Conservation (phyloP, 2,329 filamentous ascomycete genomes). For the Pseudofabraea citricarpa region DNA sequence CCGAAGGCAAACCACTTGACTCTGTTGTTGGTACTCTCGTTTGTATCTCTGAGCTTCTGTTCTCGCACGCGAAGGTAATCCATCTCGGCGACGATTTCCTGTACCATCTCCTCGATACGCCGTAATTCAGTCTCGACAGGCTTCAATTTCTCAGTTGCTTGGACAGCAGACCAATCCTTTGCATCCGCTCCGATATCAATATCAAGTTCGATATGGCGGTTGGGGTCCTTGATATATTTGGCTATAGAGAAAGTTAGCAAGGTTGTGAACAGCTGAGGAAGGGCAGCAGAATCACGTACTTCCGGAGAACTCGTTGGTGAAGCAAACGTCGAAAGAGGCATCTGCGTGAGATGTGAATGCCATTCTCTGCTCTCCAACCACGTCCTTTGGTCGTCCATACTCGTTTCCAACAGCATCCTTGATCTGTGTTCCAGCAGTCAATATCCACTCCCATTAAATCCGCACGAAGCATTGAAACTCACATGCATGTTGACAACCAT, state of each 20-base stretch:
- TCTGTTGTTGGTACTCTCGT: constrained; percentile 97
- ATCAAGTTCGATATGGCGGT: constrained; percentile 55
- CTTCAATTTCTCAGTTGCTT: constrained; percentile 95
- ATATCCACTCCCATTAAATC: constrained; percentile 3
- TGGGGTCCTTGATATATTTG: constrained; percentile 29
- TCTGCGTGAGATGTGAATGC: constrained; percentile 92
- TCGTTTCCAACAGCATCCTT: constrained; percentile 94
- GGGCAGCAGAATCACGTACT: constrained; percentile 46
- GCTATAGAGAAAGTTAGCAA: constrained; percentile 10
- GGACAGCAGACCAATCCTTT: constrained; percentile 96
- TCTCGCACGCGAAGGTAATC: constrained; percentile 87
- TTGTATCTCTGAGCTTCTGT: constrained; percentile 95
- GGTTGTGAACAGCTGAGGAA: not conserved
- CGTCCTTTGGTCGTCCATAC: constrained; percentile 86
- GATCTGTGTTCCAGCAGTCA: constrained; percentile 54
- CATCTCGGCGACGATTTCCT: constrained; percentile 90
- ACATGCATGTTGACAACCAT: constrained; percentile 94
- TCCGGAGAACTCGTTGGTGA: constrained; percentile 74
- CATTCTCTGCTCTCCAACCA: constrained; percentile 76
- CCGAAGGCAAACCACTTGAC: constrained; percentile 98
- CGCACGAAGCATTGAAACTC: constrained; percentile 30
- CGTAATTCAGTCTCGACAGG: constrained; percentile 92
- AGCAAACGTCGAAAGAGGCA: constrained; percentile 93
- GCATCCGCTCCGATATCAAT: constrained; percentile 45
- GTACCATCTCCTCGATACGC: constrained; percentile 84